phyloP scores from a whole-genome alignment of 257 asterid species.

The Nicotiana benthamiana region DNA sequence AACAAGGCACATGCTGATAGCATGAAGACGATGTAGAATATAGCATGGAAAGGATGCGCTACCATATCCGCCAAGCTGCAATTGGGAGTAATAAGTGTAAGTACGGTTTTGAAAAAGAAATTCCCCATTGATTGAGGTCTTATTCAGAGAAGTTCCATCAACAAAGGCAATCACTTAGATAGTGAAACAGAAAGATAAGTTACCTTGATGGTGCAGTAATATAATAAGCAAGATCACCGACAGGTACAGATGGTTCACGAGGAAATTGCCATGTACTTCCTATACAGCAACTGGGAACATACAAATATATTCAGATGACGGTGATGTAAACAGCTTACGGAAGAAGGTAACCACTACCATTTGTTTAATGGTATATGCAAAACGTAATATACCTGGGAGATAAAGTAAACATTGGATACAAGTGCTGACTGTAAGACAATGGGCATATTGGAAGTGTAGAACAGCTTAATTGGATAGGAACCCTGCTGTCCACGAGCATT shows the following conservation, averaged over 20 bases:
- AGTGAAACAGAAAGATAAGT: neutral
- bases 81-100: neutral
- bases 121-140: slow-evolving; percentile 3
- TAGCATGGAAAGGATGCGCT: slow-evolving; percentile 91
- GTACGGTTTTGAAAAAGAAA: slow-evolving; percentile 18
- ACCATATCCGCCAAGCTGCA: slow-evolving; percentile 57
- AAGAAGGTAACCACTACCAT: neutral
- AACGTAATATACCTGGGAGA: slow-evolving; percentile 53
- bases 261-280: slow-evolving; percentile 65
- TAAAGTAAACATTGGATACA: too few species aligned
- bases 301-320: slow-evolving; percentile 1
- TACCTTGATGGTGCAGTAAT: slow-evolving; percentile 86
- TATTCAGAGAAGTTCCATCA: neutral
- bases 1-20: slow-evolving; percentile 83
- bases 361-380: neutral
- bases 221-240: slow-evolving; percentile 87
- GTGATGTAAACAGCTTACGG: neutral
- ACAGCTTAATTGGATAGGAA: slow-evolving; percentile 34
- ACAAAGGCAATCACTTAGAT: neutral
- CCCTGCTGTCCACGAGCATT: slow-evolving; percentile 92
- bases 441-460: too few species aligned
- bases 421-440: too few species aligned
- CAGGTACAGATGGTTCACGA: slow-evolving; percentile 73
- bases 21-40: slow-evolving; percentile 79
- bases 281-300: slow-evolving; percentile 45